phyloP scores from a whole-genome alignment of 2,329 filamentous ascomycete genomes.

The Stachybotrys elegans region DNA sequence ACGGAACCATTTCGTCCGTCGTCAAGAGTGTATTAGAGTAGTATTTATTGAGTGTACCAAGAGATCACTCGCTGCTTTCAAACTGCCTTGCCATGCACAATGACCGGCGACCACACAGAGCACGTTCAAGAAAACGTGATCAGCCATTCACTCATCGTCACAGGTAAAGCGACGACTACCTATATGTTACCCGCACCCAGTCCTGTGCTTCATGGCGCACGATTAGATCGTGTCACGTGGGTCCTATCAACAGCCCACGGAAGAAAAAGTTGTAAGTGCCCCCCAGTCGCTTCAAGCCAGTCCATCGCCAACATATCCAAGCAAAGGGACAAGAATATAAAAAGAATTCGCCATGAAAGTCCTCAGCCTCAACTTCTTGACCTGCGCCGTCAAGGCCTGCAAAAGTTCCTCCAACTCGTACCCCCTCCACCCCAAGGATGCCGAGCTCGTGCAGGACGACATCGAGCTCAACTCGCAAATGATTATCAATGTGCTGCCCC shows the following conservation, averaged over 20 bases:
- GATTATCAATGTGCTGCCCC: conserved; percentile 76
- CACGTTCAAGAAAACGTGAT: too few species aligned
- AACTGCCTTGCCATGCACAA: too few species aligned
- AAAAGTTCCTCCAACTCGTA: conserved; percentile 76
- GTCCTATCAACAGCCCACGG: conserved; percentile 5
- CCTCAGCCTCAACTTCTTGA: conserved; percentile 92
- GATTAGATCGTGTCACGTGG: conserved; percentile 30
- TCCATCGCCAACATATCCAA: not conserved
- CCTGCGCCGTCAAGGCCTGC: conserved; percentile 93
- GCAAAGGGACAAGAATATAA: not conserved
- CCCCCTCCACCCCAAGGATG: conserved; percentile 87
- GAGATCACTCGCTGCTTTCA: too few species aligned
- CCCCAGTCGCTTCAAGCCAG: not conserved
- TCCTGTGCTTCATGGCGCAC: too few species aligned
- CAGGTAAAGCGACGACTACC: too few species aligned
- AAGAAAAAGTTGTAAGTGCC: conserved; percentile 27
- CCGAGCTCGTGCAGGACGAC: conserved; percentile 84
- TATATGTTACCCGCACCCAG: too few species aligned
- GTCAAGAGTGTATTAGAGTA: too few species aligned
- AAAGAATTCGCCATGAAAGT: conserved; percentile 67
- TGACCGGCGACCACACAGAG: too few species aligned
- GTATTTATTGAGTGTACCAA: too few species aligned
- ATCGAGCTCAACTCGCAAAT: conserved; percentile 77
- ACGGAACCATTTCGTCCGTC: too few species aligned
- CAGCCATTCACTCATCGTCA: too few species aligned